Evolutionary conservation across 345 rosid genomes (phyloP).

Genomic region (Pugionium dolabratum): DNA sequence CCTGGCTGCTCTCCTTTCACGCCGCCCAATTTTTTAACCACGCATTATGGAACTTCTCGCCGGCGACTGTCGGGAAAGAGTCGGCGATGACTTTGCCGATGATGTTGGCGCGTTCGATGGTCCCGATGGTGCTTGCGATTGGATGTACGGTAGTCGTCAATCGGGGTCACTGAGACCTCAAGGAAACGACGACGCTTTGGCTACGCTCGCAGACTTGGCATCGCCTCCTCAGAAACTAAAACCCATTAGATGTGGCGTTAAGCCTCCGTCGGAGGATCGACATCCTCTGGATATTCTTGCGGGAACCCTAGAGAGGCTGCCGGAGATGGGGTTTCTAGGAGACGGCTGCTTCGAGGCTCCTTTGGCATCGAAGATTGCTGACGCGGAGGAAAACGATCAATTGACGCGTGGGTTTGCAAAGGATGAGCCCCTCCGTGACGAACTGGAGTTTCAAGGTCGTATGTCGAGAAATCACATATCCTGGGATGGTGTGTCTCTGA

Average conservation of each 20-base stretch:
- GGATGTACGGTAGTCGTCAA: constrained; percentile 38
- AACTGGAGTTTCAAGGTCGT: constrained; percentile 16
- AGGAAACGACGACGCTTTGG: constrained; percentile 34
- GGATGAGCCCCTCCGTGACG: neutral
- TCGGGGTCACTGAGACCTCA: constrained; percentile 22
- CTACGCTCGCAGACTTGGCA: constrained; percentile 40
- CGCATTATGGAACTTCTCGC: constrained; percentile 54
- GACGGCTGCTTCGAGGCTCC: constrained; percentile 43
- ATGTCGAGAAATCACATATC: constrained; percentile 1
- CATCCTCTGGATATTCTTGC: constrained; percentile 36
- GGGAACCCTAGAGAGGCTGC: constrained; percentile 41
- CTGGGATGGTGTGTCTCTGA: constrained; percentile 30
- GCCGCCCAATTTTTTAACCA: constrained; percentile 30
- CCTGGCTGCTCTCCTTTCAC: constrained; percentile 27
- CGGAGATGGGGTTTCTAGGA: constrained; percentile 39
- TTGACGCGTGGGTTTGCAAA: constrained; percentile 18
- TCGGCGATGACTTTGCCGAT: constrained; percentile 41
- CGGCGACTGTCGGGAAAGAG: constrained; percentile 49
- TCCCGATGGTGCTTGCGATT: constrained; percentile 30
- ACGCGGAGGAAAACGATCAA: constrained; percentile 27
- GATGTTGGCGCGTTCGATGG: constrained; percentile 47
- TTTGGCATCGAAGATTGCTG: constrained; percentile 32
- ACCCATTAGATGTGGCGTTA: constrained; percentile 53
- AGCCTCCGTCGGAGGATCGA: constrained; percentile 41
- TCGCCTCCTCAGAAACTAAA: constrained; percentile 65